These are phyloP conservation scores for Neofusicoccum kwambonambiense DNA, from an alignment of 2,329 filamentous ascomycete genomes.

Conservation along the genomic window DNA sequence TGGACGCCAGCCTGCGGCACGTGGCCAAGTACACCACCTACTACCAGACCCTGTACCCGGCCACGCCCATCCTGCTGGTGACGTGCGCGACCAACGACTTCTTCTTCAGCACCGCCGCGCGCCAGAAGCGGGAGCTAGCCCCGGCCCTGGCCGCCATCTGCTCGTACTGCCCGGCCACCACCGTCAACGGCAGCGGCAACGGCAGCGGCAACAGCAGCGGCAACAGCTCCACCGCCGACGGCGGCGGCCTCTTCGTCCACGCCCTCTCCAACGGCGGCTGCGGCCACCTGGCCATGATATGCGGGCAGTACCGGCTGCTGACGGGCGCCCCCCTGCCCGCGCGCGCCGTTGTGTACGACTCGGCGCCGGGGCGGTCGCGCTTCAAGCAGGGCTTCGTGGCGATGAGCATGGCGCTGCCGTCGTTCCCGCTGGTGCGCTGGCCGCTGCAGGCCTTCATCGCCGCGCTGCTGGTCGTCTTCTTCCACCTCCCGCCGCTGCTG, in stretches of 20 bases:
- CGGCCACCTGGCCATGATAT: conserved; percentile 34
- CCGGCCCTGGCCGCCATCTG: conserved; percentile 30
- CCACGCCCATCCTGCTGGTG: conserved; percentile 32
- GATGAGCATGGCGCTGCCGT: conserved; percentile 2
- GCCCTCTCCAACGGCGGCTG: conserved; percentile 38
- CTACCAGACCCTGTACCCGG: conserved; percentile 33
- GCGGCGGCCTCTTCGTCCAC: conserved; percentile 33
- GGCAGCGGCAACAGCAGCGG: background rate
- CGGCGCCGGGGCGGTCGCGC: conserved; percentile 27
- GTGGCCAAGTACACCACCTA: conserved; percentile 37
- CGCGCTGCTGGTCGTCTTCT: conserved; percentile 3
- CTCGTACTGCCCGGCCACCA: conserved; percentile 24
- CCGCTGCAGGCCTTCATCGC: conserved; percentile 1
- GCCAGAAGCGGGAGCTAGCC: conserved; percentile 23
- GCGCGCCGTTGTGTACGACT: conserved; percentile 34
- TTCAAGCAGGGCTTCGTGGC: background rate
- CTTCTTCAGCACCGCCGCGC: conserved; percentile 25
- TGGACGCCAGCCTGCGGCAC: conserved; percentile 34
- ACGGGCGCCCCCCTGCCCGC: conserved; percentile 28
- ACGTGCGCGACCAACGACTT: conserved; percentile 31
- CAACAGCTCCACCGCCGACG: conserved; percentile 21
- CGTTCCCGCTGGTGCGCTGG: background rate
- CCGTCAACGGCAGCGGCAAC: background rate
- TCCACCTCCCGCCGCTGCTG: conserved; percentile 10
- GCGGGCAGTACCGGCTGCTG: conserved; percentile 29